phyloP scores from a whole-genome alignment of 176 grass and related monocot genomes.

The Cenchrus purpureus region DNA sequence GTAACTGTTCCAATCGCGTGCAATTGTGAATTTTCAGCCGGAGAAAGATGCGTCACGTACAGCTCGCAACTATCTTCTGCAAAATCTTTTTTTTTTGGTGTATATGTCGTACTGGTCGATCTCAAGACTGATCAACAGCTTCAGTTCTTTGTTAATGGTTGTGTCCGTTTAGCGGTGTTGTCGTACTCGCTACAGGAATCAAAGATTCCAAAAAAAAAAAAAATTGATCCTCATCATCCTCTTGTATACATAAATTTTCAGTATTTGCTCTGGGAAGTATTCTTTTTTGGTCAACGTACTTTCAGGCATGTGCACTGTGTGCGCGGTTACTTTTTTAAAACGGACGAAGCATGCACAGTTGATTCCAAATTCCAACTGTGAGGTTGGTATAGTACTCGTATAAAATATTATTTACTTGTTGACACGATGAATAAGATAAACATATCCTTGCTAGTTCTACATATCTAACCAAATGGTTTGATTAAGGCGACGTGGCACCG shows the following conservation, averaged over 20 bases:
- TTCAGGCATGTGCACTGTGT: neutral
- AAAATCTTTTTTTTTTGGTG: neutral
- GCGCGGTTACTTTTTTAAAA: neutral
- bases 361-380: conserved; percentile 15
- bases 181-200: conserved; percentile 23
- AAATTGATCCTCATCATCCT: conserved; percentile 17
- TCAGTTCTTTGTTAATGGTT: neutral
- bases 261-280: neutral
- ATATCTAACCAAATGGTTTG: conserved; percentile 9
- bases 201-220: neutral
- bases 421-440: neutral
- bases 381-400: neutral
- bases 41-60: neutral
- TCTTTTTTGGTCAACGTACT: neutral
- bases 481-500: conserved; percentile 18
- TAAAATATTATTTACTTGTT: neutral
- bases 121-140: neutral
- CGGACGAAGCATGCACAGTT: neutral
- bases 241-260: too few relatives aligned
- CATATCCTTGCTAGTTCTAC: neutral
- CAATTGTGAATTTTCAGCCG: conserved; percentile 26
- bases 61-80: neutral
- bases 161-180: neutral
- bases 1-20: neutral
- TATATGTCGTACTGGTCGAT: neutral